These are phyloP conservation scores for Lanmaoa pseudosensibilis DNA, from an alignment of 768 basidiomycete species.

Conservation along the genomic window DNA sequence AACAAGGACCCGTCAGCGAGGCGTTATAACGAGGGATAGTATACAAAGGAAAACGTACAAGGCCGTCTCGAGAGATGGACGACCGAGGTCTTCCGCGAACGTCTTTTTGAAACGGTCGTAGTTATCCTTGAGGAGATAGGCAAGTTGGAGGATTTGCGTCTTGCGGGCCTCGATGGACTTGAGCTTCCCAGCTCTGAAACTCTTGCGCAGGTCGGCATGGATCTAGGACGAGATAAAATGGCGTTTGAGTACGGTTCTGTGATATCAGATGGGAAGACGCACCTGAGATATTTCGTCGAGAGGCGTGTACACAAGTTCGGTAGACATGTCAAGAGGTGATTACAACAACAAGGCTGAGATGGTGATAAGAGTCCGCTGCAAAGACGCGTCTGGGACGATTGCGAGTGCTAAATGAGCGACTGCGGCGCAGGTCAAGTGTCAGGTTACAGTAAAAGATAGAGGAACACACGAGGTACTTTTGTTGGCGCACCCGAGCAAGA, in stretches of 20 bases:
- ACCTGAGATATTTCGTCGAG: slow-evolving; percentile 56
- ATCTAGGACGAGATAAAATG: slow-evolving; percentile 42
- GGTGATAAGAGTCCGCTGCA: not conserved
- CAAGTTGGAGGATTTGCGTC: slow-evolving; percentile 73
- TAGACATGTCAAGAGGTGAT: slow-evolving; percentile 14
- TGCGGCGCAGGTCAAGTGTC: too few relatives aligned
- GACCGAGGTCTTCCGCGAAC: slow-evolving; percentile 59
- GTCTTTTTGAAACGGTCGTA: slow-evolving; percentile 56
- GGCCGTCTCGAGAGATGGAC: slow-evolving; percentile 57
- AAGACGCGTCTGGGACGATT: too few relatives aligned
- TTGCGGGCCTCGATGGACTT: slow-evolving; percentile 68
- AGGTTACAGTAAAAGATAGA: too few relatives aligned
- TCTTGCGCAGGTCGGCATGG: slow-evolving; percentile 51
- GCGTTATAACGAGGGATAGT: not conserved
- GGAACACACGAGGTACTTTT: too few relatives aligned
- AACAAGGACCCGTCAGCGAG: not conserved
- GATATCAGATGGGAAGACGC: not conserved
- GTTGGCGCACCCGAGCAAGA: too few relatives aligned
- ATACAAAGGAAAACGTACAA: slow-evolving; percentile 43
- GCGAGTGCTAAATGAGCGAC: too few relatives aligned
- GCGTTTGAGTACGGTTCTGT: not conserved
- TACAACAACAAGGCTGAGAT: not conserved
- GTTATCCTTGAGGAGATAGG: slow-evolving; percentile 76
- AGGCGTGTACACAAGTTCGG: slow-evolving; percentile 46
- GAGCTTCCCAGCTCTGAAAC: slow-evolving; percentile 65